phyloP scores from a whole-genome alignment of 2,329 filamentous ascomycete genomes.

The Fonsecaea pugnacius region DNA sequence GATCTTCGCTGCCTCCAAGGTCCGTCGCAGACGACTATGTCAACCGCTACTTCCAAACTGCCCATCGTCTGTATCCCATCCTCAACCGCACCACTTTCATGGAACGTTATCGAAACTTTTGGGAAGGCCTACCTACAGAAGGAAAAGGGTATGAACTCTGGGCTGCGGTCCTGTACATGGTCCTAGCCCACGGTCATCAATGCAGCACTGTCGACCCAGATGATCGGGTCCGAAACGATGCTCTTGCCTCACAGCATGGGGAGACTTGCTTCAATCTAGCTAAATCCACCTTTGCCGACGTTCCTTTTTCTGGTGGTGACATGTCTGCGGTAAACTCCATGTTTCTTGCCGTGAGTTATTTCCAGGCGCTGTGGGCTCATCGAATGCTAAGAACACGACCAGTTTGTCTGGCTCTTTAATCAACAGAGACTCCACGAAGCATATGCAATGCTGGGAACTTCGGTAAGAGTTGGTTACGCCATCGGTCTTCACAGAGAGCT shows the following conservation, averaged over 20 bases:
- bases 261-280: conserved; percentile 23
- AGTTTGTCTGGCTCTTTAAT: conserved; percentile 24
- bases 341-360: conserved; percentile 16
- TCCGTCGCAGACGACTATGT: conserved; percentile 16
- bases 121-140: conserved; percentile 18
- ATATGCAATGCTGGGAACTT: conserved; percentile 20
- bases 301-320: conserved; percentile 22
- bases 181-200: conserved; percentile 24
- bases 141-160: conserved; percentile 21
- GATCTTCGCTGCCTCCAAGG: conserved; percentile 13
- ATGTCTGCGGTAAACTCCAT: conserved; percentile 22
- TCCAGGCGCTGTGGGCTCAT: background rate
- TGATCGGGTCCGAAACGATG: conserved; percentile 9
- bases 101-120: conserved; percentile 20
- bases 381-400: background rate
- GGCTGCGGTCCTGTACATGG: conserved; percentile 24
- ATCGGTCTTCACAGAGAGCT: conserved; percentile 21
- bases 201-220: conserved; percentile 22
- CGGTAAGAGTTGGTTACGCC: conserved; percentile 18
- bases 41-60: conserved; percentile 14
- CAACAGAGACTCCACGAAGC: conserved; percentile 24
- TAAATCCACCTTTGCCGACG: conserved; percentile 16
- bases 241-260: conserved; percentile 7
- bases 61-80: conserved; percentile 17
- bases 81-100: conserved; percentile 14